phyloP scores from a whole-genome alignment of 148 eudicot genomes.

The Fagopyrum homotropicum region DNA sequence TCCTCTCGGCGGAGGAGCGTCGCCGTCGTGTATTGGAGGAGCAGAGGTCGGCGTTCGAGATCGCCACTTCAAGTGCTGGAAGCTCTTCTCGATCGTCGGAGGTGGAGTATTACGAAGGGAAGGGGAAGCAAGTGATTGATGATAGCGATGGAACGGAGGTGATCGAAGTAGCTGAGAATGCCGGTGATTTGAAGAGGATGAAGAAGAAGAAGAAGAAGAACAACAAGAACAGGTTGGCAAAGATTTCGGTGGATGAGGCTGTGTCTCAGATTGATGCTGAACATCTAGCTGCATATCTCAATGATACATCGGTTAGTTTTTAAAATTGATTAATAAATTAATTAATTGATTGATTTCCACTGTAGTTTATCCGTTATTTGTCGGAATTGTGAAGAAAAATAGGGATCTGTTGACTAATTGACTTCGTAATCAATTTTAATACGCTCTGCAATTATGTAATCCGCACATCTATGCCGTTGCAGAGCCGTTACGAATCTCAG shows the following conservation, averaged over 20 bases:
- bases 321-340: too few species aligned
- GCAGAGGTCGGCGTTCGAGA: conserved; percentile 20
- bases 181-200: conserved; percentile 4
- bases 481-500: conserved; percentile 39
- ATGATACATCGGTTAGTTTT: not conserved
- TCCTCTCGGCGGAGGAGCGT: conserved; percentile 16
- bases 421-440: too few species aligned
- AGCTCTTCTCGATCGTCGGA: not conserved
- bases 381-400: not conserved
- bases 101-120: not conserved
- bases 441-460: too few species aligned
- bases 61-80: not conserved
- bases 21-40: conserved; percentile 25
- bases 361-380: not conserved
- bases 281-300: conserved; percentile 21
- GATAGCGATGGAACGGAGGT: conserved; percentile 7
- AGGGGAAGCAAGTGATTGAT: not conserved
- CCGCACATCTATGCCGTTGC: not conserved
- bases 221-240: conserved; percentile 2
- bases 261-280: conserved; percentile 19
- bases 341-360: conserved; percentile 4
- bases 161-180: not conserved
- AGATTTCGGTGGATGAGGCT: conserved; percentile 18
- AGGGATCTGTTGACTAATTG: too few species aligned
- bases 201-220: not conserved